Percentiles rank a stretch among this genome's conserved stretches.
These are phyloP conservation scores for Oemleria cerasiformis DNA, from an alignment of 306 rosid genomes.

Conservation along the genomic window DNA sequence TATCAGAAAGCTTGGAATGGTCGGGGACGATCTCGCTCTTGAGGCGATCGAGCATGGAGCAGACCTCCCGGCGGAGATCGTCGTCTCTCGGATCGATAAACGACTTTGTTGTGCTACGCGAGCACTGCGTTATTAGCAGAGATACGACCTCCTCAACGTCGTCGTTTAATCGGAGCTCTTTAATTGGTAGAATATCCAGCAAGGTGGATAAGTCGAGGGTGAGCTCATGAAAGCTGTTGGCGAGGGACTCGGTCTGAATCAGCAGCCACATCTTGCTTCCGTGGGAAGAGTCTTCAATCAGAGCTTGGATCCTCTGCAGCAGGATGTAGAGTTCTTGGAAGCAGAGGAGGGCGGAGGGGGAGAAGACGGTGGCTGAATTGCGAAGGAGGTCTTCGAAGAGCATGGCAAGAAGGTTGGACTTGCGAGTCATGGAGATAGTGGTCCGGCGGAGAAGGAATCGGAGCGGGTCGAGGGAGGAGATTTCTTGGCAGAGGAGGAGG, in stretches of 20 bases:
- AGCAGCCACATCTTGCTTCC: slow-evolving; percentile 67
- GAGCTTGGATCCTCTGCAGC: slow-evolving; percentile 60
- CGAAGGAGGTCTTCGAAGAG: slow-evolving; percentile 60
- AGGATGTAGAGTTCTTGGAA: slow-evolving; percentile 74
- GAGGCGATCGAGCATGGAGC: slow-evolving; percentile 55
- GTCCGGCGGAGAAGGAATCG: slow-evolving; percentile 42
- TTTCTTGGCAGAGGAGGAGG: slow-evolving; percentile 49
- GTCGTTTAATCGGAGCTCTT: slow-evolving; percentile 46
- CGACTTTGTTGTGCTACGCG: slow-evolving; percentile 28
- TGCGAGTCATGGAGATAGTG: slow-evolving; percentile 48
- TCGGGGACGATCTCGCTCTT: slow-evolving; percentile 69
- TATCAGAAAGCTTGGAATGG: slow-evolving; percentile 29
- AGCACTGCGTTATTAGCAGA: slow-evolving; percentile 58
- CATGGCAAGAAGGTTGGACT: slow-evolving; percentile 48
- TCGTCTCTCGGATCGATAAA: slow-evolving; percentile 36
- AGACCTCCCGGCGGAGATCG: slow-evolving; percentile 40
- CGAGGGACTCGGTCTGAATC: slow-evolving; percentile 46
- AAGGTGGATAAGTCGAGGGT: slow-evolving; percentile 63
- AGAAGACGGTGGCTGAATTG: slow-evolving; percentile 2
- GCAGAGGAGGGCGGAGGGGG: slow-evolving; percentile 54
- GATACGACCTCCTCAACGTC: slow-evolving; percentile 63
- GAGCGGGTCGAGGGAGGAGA: slow-evolving; percentile 36
- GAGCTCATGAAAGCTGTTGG: slow-evolving; percentile 60
- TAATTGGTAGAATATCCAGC: slow-evolving; percentile 66
- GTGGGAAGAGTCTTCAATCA: slow-evolving; percentile 58